Evolutionary conservation across 306 rosid genomes (phyloP).

Genomic region (Rosa lucieae): DNA sequence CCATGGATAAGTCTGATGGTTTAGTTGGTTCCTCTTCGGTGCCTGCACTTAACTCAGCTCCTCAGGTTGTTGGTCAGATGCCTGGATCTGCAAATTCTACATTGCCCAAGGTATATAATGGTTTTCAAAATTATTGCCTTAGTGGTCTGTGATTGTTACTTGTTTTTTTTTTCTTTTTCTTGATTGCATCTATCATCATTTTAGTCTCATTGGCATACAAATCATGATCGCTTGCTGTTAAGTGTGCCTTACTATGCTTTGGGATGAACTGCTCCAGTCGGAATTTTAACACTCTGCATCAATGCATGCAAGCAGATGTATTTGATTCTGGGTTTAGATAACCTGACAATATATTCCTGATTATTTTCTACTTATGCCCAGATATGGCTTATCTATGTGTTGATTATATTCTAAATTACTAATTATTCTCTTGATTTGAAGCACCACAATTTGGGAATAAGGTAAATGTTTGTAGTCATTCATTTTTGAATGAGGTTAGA

Average conservation of each 20-base stretch:
- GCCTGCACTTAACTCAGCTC: conserved; percentile 42
- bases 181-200: background rate
- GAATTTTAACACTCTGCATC: too few relatives aligned
- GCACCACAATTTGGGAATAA: too few relatives aligned
- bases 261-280: too few relatives aligned
- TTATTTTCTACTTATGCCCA: too few relatives aligned
- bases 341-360: too few relatives aligned
- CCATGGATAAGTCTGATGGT: conserved; percentile 40
- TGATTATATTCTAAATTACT: background rate
- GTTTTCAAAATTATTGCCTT: conserved; percentile 2
- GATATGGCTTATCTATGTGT: too few relatives aligned
- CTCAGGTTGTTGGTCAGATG: conserved; percentile 40
- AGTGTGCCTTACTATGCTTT: background rate
- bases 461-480: background rate
- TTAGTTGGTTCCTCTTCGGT: conserved; percentile 54
- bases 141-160: background rate
- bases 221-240: background rate
- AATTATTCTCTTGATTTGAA: too few relatives aligned
- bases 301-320: too few relatives aligned
- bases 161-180: background rate
- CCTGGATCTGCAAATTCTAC: conserved; percentile 43
- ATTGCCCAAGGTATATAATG: conserved; percentile 65
- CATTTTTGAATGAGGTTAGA: background rate
- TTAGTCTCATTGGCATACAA: background rate
- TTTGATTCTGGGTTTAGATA: too few relatives aligned